A percentile compares a stretch with the other conserved stretches of the same genome.
These are phyloP conservation scores for Cladophialophora psammophila DNA, from an alignment of 2,329 filamentous ascomycete species.

Conservation along the genomic window DNA sequence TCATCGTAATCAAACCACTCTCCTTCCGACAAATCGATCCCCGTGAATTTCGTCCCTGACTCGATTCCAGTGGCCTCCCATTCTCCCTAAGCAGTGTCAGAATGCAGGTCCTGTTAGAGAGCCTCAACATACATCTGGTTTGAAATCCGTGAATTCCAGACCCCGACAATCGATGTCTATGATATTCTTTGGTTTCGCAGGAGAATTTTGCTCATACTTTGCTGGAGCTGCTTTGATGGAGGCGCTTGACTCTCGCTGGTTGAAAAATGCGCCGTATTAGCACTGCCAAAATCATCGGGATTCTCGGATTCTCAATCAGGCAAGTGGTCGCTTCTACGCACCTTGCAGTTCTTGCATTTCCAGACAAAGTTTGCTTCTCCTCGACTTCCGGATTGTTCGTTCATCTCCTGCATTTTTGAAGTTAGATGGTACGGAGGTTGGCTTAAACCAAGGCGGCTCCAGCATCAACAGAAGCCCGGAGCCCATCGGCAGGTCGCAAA, in stretches of 20 bases:
- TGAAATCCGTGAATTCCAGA: constrained; percentile 89
- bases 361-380: constrained; percentile 99
- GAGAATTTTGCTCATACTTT: constrained; percentile 74
- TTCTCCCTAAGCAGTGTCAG: constrained; percentile 68
- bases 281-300: not conserved
- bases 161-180: constrained; percentile 94
- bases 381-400: constrained; percentile 89
- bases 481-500: not conserved
- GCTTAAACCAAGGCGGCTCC: not conserved
- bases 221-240: constrained; percentile 78
- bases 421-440: constrained; percentile 11
- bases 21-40: constrained; percentile 82
- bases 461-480: not conserved
- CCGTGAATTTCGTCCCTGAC: constrained; percentile 79
- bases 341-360: constrained; percentile 98
- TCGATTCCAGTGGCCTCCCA: constrained; percentile 86
- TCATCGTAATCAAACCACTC: constrained; percentile 99
- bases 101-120: not conserved
- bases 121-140: constrained; percentile 72
- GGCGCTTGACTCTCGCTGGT: constrained; percentile 81
- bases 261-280: not conserved
- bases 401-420: constrained; percentile 69
- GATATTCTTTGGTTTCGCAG: constrained; percentile 77
- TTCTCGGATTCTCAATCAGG: not conserved
- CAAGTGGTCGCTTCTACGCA: constrained; percentile 46